Percentiles rank a stretch among this genome's conserved stretches.
phyloP scores from a whole-genome alignment of 345 rosid species.

The Psidium guajava region DNA sequence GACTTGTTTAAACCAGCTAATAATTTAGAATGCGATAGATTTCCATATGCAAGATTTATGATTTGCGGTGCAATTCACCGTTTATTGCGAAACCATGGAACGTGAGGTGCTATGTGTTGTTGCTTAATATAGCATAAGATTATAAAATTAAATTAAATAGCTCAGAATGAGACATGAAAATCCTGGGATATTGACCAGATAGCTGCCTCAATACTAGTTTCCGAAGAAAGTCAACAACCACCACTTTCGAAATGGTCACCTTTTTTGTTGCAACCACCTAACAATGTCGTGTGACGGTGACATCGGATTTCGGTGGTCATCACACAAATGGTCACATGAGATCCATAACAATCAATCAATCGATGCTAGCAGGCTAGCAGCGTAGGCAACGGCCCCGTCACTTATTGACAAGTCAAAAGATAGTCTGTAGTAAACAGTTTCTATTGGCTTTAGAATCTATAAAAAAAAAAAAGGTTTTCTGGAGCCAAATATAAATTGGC shows the following conservation, averaged over 20 bases:
- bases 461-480: neutral
- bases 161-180: neutral
- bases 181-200: neutral
- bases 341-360: neutral
- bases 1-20: neutral
- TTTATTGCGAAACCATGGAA: neutral
- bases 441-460: neutral
- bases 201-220: neutral
- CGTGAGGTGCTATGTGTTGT: no score
- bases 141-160: neutral
- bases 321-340: neutral
- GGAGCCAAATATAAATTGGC: no score
- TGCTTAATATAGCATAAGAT: neutral
- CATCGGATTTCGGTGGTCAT: neutral
- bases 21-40: fast-evolving
- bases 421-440: neutral
- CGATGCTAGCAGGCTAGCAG: neutral
- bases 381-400: neutral
- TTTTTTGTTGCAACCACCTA: neutral
- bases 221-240: no score
- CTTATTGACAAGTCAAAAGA: neutral
- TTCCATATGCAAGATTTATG: neutral
- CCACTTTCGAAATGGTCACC: neutral
- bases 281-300: neutral
- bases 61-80: neutral